Base-by-base conservation (phyloP, 78 protist species). In the Chrysochromulina tobinii region DNA sequence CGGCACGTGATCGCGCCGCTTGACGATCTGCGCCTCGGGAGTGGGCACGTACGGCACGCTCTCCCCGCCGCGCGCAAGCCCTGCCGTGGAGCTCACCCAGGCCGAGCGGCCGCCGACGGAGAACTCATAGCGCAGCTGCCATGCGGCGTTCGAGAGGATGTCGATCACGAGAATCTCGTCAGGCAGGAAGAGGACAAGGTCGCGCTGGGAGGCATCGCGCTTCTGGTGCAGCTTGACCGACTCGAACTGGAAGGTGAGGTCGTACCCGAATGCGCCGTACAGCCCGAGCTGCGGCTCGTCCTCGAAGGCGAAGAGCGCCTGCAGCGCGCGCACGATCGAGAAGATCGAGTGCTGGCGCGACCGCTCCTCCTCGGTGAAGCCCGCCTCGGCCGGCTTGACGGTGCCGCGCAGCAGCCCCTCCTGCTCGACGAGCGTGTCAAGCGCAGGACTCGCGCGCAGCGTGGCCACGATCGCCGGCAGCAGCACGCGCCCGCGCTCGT, bases 211-310 rank as follows among this genome's bases (percentile, higher is more conserved):
- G 3, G 6, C 15, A 12, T 2, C 69, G 58, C 75, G 89, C 67
- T 12, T 0, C 38, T 27, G 89, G 15, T 1, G 8, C 72, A 18
- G 89, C 61, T 21, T 14, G 15, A 48, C 72, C 55, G 75, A n/a
- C 72, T 55, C 89, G 55, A 84, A 59, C 89, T 55, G 93, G 38
- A 90, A 81, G 81, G 93, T 81, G 23, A 90, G 81, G 83, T 90
- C 93, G 81, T 90, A 90, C 59, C 93, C 93, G 57, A 90, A 90
- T 1, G 93, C 81, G 67, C 93, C 93, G 81, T 90, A 90, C 53
- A 90, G 89, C 21, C 93, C 93, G 51, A 90, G 81, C 54, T 72
- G 54, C 27, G 88, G 67, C 72, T 90, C 93, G 17, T 20, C 55
- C 7, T 15, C 68, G 59, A n/a, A 61, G n/a, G 7, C 0, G 68